phyloP scores from a whole-genome alignment of 352 stramenopile species.

The Globisporangium acanthophoron region DNA sequence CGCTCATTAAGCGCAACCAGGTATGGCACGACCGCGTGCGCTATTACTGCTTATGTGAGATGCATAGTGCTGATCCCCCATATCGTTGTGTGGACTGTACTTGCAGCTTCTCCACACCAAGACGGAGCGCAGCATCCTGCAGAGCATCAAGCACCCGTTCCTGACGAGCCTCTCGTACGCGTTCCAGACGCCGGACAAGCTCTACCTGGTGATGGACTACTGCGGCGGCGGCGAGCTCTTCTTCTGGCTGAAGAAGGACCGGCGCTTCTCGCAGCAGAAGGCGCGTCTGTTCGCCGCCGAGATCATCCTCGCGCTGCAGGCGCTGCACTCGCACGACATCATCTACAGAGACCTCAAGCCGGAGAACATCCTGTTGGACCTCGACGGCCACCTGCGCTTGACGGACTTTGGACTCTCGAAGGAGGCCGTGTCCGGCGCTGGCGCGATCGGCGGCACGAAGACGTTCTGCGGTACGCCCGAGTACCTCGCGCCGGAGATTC shows the following conservation, averaged over 20 bases:
- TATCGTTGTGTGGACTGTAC: not conserved
- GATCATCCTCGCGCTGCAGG: constrained; percentile 91
- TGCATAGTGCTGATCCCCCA: not conserved
- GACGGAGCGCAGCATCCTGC: constrained; percentile 91
- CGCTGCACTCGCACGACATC: constrained; percentile 93
- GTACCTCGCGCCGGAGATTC: constrained; percentile 93
- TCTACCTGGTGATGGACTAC: constrained; percentile 94
- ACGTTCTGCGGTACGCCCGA: constrained; percentile 93
- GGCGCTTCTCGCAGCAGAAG: constrained; percentile 91
- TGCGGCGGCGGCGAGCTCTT: constrained; percentile 93
- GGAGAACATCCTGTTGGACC: constrained; percentile 94
- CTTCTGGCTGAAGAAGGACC: constrained; percentile 94
- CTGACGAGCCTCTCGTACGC: constrained; percentile 83
- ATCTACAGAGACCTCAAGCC: constrained; percentile 97
- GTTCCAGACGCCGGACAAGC: constrained; percentile 90
- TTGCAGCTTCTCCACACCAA: constrained; percentile 85
- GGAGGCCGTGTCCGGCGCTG: constrained; percentile 84
- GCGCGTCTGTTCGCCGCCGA: constrained; percentile 91
- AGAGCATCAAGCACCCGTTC: constrained; percentile 92
- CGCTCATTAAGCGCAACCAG: constrained; percentile 92
- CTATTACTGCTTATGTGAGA: not conserved
- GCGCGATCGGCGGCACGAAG: constrained; percentile 76
- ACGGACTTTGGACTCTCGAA: constrained; percentile 96
- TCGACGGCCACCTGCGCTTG: constrained; percentile 91
- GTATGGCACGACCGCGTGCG: constrained; percentile 2